Conservation (phyloP, 2,329 filamentous ascomycete species). For the Intubia oerlemansii region DNA sequence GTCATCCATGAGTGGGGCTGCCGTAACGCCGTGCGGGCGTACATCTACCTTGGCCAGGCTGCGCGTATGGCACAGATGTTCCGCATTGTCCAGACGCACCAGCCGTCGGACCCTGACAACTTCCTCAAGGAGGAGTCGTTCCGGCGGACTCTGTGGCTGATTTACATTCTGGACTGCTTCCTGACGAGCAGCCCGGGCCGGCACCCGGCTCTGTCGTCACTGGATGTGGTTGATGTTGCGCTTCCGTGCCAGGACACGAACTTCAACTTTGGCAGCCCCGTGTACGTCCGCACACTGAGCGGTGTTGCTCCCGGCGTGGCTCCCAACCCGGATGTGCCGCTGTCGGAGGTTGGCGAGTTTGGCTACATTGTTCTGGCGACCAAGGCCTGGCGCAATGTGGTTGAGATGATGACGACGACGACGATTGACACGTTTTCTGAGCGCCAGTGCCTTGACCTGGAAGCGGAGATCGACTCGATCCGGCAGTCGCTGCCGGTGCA, state of each 20-base stretch:
- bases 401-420: constrained; percentile 36
- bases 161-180: constrained; percentile 41
- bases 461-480: constrained; percentile 32
- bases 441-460: constrained; percentile 26
- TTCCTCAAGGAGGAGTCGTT: constrained; percentile 40
- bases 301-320: constrained; percentile 17
- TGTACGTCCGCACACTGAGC: constrained; percentile 33
- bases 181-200: constrained; percentile 39
- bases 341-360: constrained; percentile 37
- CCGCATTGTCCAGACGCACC: constrained; percentile 32
- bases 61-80: constrained; percentile 46
- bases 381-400: constrained; percentile 38
- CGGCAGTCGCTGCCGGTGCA: constrained; percentile 33
- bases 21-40: constrained; percentile 37
- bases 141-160: constrained; percentile 38
- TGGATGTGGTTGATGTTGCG: constrained; percentile 32
- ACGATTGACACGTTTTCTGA: constrained; percentile 30
- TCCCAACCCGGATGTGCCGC: constrained; percentile 16
- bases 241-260: constrained; percentile 40
- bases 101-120: constrained; percentile 29
- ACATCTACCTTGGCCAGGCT: constrained; percentile 40
- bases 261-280: constrained; percentile 39
- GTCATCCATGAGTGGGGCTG: constrained; percentile 43
- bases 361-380: constrained; percentile 39
- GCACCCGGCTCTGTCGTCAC: constrained; percentile 30